These are phyloP conservation scores for Pisolithus tinctorius DNA, from an alignment of 768 basidiomycete genomes.

Conservation along the genomic window DNA sequence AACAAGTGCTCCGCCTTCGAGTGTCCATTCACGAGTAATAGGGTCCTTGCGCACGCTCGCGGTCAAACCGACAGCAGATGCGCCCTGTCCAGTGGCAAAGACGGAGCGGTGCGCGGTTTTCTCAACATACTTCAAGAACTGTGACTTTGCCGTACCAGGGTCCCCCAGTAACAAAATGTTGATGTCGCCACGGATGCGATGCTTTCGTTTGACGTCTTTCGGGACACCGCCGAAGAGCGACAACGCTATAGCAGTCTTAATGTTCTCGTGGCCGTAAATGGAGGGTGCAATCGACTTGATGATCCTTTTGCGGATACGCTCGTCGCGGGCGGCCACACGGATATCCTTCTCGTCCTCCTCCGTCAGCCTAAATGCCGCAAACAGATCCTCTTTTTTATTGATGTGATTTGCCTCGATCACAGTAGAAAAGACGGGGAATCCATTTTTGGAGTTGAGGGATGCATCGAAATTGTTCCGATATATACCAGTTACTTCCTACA, in stretches of 20 bases:
- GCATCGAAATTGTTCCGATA: constrained; percentile 99
- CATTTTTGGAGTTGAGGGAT: constrained; percentile 95
- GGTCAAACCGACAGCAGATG: constrained; percentile 96
- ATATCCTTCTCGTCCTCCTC: constrained; percentile 97
- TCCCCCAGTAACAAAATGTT: constrained; percentile 95
- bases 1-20: constrained; percentile 97
- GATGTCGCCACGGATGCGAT: constrained; percentile 95
- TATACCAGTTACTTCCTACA: constrained; percentile 92
- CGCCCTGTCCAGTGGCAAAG: constrained; percentile 97
- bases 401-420: constrained; percentile 97
- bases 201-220: constrained; percentile 96
- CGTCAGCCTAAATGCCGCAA: constrained; percentile 95
- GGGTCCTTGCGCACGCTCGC: constrained; percentile 99
- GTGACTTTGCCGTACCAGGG: constrained; percentile 98
- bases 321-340: constrained; percentile 78
- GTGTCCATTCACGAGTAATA: constrained; percentile 94
- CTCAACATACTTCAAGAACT: constrained; percentile 98
- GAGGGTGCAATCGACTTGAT: constrained; percentile 98
- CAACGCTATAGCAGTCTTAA: constrained; percentile 95
- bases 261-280: constrained; percentile 98
- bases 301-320: constrained; percentile 93
- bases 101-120: constrained; percentile 98
- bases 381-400: constrained; percentile 98
- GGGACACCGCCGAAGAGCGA: constrained; percentile 91
- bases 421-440: constrained; percentile 98